Base-by-base conservation (phyloP, 345 rosid species). In the Populus pruinosa region DNA sequence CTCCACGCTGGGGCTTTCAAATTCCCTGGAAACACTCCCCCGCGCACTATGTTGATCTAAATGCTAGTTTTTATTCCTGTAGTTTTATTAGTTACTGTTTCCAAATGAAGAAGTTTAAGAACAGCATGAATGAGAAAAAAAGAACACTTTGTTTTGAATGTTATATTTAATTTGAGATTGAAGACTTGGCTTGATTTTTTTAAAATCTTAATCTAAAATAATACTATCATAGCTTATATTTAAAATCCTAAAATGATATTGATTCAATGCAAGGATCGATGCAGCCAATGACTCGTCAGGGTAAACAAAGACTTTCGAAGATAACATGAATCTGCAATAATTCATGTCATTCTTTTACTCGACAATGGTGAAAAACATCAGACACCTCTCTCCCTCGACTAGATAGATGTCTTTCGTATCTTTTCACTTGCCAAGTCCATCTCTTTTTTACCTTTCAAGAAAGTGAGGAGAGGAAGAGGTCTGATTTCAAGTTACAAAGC, bases 401-500 rank as follows among this genome's bases (percentile, higher is more conserved):
- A 7, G 65, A 75, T 36, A 35, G 23, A 67, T 55, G 68, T 69
- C 68, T 69, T 76, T 21, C 36, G 4, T 59, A 17, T 25, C 38
- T 41, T 59, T 69, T 56, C 53, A 36, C 35, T 35, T 14, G 36
- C 31, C 18, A 73, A 18, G 69, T 17, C 47, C 17, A n/a, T 72
- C 59, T 38, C 33, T 59, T 33, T 41, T 71, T 55, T 13, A n/a
- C 35, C 62, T 73, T 61, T 39, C 44, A 36, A 47, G 25, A 70
- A 50, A 64, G 38, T n/a, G 5, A 4, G 49, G 2, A 23, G 31
- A 77, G 12, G 20, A 65, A 49, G 17, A 50, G 21, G 12, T 38
- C 21, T 73, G 59, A 35, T 44, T 67, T 71, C 87, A 80, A 82
- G 78, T 82, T 82, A 80, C 79, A 78, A 80, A 53, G 71, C 55